Conservation (phyloP, 495 filamentous ascomycete species). For the Neurospora sp. region DNA sequence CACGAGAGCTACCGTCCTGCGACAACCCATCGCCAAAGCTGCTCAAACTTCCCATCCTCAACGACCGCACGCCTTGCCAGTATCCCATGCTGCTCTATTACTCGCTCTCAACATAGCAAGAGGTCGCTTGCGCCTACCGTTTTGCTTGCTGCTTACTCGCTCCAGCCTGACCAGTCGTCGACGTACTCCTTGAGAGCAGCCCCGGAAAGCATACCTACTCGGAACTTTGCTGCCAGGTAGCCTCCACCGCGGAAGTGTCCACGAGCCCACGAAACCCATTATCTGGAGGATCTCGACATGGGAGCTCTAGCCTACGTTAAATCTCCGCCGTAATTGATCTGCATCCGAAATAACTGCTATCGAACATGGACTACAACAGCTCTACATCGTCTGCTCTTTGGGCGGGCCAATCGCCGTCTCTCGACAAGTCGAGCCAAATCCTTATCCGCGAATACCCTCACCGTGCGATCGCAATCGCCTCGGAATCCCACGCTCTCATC, state of each 20-base stretch:
- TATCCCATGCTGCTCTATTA: not conserved
- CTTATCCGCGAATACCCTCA: constrained; percentile 70
- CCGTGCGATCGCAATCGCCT: constrained; percentile 75
- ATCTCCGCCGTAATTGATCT: not conserved
- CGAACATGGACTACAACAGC: constrained; percentile 19
- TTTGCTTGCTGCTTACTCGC: not conserved
- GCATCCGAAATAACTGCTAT: not conserved
- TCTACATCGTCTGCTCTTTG: constrained; percentile 17
- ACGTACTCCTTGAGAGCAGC: not conserved
- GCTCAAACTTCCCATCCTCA: not conserved
- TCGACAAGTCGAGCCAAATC: constrained; percentile 42
- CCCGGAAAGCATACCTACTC: not conserved
- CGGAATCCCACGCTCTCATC: constrained; percentile 67
- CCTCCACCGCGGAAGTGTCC: not conserved
- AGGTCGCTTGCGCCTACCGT: not conserved
- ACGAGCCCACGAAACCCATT: not conserved
- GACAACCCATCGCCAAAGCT: not conserved
- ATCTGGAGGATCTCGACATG: not conserved
- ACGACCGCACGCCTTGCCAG: not conserved
- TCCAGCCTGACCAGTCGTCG: not conserved
- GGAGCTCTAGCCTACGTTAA: not conserved
- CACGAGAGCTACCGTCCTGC: not conserved
- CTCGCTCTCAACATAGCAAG: not conserved
- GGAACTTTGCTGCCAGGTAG: not conserved
- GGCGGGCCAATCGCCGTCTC: constrained; percentile 26